Conservation (phyloP, 2,329 filamentous ascomycete species). For the Fusarium secorum region DNA sequence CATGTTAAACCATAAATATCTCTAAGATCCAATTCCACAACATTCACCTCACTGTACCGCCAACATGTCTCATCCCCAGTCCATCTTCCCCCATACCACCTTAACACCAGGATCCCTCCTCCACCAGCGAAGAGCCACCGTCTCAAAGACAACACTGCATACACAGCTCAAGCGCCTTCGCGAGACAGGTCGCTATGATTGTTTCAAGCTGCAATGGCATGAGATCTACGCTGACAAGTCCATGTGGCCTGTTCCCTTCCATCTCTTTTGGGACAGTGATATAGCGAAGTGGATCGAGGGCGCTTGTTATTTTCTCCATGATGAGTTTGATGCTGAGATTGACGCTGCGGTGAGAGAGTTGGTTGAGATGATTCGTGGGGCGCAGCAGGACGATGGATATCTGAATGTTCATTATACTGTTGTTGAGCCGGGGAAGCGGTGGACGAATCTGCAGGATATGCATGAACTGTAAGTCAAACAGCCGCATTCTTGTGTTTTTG, state of each 20-base stretch:
- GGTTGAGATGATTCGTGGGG: slow-evolving; percentile 63
- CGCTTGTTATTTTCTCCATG: slow-evolving; percentile 16
- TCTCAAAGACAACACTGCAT: slow-evolving; percentile 12
- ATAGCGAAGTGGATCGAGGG: slow-evolving; percentile 30
- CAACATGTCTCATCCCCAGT: slow-evolving; percentile 28
- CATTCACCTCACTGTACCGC: accelerated
- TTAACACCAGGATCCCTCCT: slow-evolving; percentile 3
- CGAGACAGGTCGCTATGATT: slow-evolving; percentile 63
- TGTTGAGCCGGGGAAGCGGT: slow-evolving; percentile 62
- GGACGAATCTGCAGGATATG: slow-evolving; percentile 67
- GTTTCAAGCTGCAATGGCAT: slow-evolving; percentile 66
- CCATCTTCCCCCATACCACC: slow-evolving; percentile 8
- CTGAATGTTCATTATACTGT: slow-evolving; percentile 70
- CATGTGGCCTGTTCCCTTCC: slow-evolving; percentile 63
- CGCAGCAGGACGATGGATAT: slow-evolving; percentile 68
- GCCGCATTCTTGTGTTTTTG: accelerated
- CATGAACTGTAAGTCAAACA: slow-evolving; percentile 61
- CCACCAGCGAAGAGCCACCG: not conserved
- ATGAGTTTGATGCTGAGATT: slow-evolving; percentile 20
- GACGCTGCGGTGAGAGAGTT: slow-evolving; percentile 49
- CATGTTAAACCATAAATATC: accelerated
- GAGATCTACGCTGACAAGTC: slow-evolving; percentile 59
- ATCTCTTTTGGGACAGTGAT: slow-evolving; percentile 66
- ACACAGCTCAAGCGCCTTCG: slow-evolving; percentile 60
- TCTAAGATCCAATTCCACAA: accelerated